Conservation (phyloP, 202 grass and related monocot genomes). For the Dendrocalamus latiflorus region DNA sequence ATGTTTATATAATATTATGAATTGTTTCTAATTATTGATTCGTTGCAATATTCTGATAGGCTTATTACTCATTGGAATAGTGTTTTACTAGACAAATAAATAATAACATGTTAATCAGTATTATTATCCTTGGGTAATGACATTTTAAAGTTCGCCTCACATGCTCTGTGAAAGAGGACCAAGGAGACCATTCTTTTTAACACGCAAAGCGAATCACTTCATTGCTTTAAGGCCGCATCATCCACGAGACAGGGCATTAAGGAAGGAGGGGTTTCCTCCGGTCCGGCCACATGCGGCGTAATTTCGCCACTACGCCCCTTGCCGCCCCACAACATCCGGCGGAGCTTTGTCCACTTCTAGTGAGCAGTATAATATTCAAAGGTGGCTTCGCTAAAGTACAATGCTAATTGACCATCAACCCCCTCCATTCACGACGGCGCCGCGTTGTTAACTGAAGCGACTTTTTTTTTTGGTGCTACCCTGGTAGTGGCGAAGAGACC, state of each 20-base stretch:
- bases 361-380: not conserved
- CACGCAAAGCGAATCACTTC: not conserved
- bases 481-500: too few relatives aligned
- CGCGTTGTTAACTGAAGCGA: not conserved
- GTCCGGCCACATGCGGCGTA: conserved; percentile 15
- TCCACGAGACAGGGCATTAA: conserved; percentile 36
- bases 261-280: conserved; percentile 21
- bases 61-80: too few relatives aligned
- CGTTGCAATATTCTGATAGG: too few relatives aligned
- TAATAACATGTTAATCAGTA: too few relatives aligned
- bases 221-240: conserved; percentile 18
- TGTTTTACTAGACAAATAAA: too few relatives aligned
- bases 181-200: not conserved
- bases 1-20: too few relatives aligned
- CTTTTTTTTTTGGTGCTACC: not conserved
- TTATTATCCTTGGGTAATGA: too few relatives aligned
- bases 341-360: not conserved
- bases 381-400: not conserved
- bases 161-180: not conserved
- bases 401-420: not conserved
- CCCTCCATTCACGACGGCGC: not conserved
- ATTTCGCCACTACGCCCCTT: not conserved
- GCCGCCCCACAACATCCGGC: conserved; percentile 31
- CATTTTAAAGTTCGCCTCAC: too few relatives aligned
- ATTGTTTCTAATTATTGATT: too few relatives aligned